These are phyloP conservation scores for Cephaloascus fragrans DNA, from an alignment of 805 yeast species.

Conservation along the genomic window DNA sequence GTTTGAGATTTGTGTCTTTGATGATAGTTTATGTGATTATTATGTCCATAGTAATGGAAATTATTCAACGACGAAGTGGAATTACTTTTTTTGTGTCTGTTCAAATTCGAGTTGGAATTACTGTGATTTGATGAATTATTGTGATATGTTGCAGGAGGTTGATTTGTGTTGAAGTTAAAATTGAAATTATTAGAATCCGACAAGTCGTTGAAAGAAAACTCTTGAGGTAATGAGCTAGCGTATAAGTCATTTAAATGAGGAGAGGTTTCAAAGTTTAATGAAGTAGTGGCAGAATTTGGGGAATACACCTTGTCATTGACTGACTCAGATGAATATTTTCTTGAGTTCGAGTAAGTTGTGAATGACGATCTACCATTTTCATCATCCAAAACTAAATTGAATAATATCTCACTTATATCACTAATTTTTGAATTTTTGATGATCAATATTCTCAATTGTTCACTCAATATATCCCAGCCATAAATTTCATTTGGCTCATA, in stretches of 20 bases:
- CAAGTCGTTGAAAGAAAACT: neutral
- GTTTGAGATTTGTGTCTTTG: neutral
- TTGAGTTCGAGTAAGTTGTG: neutral
- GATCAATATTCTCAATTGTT: slow-evolving; percentile 43
- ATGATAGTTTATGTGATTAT: neutral
- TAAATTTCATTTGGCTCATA: slow-evolving; percentile 55
- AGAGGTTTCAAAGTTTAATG: neutral
- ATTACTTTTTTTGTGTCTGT: neutral
- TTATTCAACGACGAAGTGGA: neutral
- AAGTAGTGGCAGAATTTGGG: neutral
- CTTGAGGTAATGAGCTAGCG: neutral
- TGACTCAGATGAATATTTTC: neutral
- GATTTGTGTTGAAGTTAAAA: too few species aligned
- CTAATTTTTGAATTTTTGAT: slow-evolving; percentile 39
- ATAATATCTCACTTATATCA: slow-evolving; percentile 43
- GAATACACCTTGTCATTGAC: neutral
- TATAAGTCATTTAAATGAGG: neutral
- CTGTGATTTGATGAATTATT: too few species aligned
- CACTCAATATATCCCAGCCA: slow-evolving; percentile 55
- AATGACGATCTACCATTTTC: slow-evolving; percentile 26
- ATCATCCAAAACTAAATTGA: slow-evolving; percentile 45
- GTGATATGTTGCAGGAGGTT: neutral
- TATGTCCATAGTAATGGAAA: neutral
- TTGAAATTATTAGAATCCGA: neutral
- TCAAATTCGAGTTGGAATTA: neutral